phyloP scores from a whole-genome alignment of 208 protist genomes.

The Naegleria gruberi region DNA sequence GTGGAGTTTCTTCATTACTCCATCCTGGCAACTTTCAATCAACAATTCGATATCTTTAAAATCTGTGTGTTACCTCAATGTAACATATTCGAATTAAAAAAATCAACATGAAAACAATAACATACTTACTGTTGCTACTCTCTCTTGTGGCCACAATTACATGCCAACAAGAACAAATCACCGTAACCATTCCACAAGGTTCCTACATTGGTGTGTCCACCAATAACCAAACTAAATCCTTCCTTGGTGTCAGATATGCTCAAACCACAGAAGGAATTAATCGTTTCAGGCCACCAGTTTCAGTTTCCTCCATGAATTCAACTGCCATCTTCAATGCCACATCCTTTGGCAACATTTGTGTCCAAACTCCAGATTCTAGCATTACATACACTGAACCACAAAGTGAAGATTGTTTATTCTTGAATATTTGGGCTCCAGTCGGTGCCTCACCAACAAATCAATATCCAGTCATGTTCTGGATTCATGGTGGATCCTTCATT shows the following conservation, averaged over 20 bases:
- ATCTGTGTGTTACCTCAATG: too few relatives aligned
- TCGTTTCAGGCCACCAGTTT: not conserved
- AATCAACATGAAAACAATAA: not conserved
- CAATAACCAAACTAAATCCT: not conserved
- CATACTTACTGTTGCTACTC: too few relatives aligned
- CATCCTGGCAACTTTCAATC: too few relatives aligned
- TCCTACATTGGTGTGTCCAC: not conserved
- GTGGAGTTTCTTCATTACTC: too few relatives aligned
- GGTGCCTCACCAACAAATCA: not conserved
- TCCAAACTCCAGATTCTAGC: not conserved
- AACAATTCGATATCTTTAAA: too few relatives aligned
- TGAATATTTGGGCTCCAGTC: not conserved
- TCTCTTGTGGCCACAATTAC: not conserved
- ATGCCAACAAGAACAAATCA: not conserved
- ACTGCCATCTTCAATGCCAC: slow-evolving; percentile 14
- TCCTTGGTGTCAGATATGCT: slow-evolving; percentile 37
- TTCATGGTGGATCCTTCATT: not conserved
- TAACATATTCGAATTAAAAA: not conserved
- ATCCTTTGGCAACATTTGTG: not conserved
- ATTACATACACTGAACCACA: not conserved
- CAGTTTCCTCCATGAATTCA: not conserved
- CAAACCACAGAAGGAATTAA: slow-evolving; percentile 20
- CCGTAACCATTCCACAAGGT: not conserved
- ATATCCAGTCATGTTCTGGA: not conserved
- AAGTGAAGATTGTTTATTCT: slow-evolving; percentile 1